Evolutionary conservation across 1,139 yeast species (phyloP).

Genomic region (Pichia sp.): DNA sequence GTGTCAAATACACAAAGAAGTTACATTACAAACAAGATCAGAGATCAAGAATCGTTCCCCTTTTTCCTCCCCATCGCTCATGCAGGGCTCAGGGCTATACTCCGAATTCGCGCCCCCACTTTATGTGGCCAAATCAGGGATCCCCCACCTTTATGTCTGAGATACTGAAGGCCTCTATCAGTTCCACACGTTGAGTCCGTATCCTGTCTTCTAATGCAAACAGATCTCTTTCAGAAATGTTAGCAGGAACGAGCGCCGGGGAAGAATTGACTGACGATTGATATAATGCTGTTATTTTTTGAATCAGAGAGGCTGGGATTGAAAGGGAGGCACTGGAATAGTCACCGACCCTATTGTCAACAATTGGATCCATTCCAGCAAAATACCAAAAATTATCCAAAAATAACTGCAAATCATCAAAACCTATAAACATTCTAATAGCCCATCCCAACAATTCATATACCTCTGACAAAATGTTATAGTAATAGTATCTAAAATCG

Average conservation of each 20-base stretch:
- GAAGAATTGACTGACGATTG: neutral
- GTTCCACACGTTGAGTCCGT: neutral
- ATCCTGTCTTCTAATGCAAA: neutral
- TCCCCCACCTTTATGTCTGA: neutral
- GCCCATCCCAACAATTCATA: constrained; percentile 6
- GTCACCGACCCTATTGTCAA: neutral
- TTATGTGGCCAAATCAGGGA: no score
- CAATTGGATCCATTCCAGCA: constrained; percentile 7
- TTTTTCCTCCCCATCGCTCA: no score
- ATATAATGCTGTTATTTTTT: constrained; percentile 1
- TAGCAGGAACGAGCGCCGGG: no score
- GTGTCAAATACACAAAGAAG: no score
- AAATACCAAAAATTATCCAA: constrained; percentile 1
- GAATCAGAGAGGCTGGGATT: neutral
- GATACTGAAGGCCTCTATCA: neutral
- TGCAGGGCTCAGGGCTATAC: no score
- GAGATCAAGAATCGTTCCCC: no score
- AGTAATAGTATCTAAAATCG: constrained; percentile 7
- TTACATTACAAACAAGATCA: no score
- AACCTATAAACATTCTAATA: constrained; percentile 9
- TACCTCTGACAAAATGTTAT: neutral
- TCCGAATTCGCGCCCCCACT: no score
- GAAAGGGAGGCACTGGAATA: neutral
- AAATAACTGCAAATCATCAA: constrained; percentile 4
- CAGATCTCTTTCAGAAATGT: neutral